Evolutionary conservation across 1,284 basidiomycete species (phyloP).

Genomic region (Rhizopogon parksii): DNA sequence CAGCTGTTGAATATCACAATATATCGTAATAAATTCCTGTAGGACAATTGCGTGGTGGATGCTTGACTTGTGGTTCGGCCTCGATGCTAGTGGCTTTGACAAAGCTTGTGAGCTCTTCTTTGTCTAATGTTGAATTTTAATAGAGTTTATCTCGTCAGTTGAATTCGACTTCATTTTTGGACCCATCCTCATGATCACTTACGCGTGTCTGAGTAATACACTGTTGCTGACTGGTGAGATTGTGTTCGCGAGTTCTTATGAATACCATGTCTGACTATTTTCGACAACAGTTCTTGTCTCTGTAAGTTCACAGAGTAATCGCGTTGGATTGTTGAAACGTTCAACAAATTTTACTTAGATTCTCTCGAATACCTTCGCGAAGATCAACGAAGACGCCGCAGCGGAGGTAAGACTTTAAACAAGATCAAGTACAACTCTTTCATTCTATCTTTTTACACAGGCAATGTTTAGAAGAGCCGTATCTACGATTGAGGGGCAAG

Average conservation of each 20-base stretch:
- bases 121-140: background rate
- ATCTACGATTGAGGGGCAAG: conserved; percentile 80
- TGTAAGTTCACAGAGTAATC: conserved; percentile 35
- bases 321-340: background rate
- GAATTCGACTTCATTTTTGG: conserved; percentile 81
- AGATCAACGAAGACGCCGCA: conserved; percentile 84
- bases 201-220: conserved; percentile 85
- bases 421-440: conserved; percentile 2
- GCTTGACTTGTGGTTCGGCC: conserved; percentile 84
- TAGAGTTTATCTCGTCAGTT: conserved; percentile 31
- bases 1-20: background rate
- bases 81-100: conserved; percentile 82
- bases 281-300: conserved; percentile 62
- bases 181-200: conserved; percentile 80
- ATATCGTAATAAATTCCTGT: conserved; percentile 11
- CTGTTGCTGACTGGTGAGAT: conserved; percentile 67
- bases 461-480: conserved; percentile 92
- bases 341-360: conserved; percentile 46
- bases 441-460: conserved; percentile 31
- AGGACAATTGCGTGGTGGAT: conserved; percentile 86
- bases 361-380: conserved; percentile 88
- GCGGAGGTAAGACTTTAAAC: conserved; percentile 59
- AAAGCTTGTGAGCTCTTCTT: conserved; percentile 53
- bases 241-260: conserved; percentile 2
- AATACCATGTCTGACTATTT: conserved; percentile 2